Percentiles rank a stretch among this genome's conserved stretches.
These are phyloP conservation scores for Termitomyces sp. DNA, from an alignment of 1,284 basidiomycete species.

Conservation along the genomic window DNA sequence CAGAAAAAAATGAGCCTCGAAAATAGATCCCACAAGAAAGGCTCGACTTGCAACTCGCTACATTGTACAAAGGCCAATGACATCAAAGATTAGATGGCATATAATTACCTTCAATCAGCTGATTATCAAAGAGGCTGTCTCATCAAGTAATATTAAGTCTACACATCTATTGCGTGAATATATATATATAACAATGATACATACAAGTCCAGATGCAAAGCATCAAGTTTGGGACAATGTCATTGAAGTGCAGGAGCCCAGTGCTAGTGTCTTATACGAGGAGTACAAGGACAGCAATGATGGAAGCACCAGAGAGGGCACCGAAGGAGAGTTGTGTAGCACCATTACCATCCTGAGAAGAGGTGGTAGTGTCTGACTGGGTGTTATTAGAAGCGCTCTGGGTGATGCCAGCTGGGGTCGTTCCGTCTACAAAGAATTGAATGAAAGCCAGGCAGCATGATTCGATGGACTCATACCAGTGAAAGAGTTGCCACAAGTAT, in stretches of 20 bases:
- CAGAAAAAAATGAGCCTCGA: too few relatives aligned
- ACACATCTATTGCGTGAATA: neutral
- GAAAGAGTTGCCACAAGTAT: slow-evolving; percentile 14
- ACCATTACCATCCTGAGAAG: neutral
- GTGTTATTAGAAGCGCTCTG: slow-evolving; percentile 6
- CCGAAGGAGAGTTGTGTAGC: slow-evolving; percentile 2
- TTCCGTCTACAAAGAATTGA: slow-evolving; percentile 7
- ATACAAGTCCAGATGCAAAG: neutral
- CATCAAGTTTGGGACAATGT: neutral
- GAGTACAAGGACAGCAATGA: slow-evolving; percentile 6
- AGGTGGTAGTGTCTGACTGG: neutral
- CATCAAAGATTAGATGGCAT: too few relatives aligned
- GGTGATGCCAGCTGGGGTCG: slow-evolving; percentile 10
- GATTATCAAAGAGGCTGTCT: neutral
- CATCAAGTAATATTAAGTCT: neutral
- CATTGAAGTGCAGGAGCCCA: neutral
- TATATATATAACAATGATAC: neutral
- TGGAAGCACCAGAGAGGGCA: slow-evolving; percentile 4
- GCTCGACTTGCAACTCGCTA: too few relatives aligned
- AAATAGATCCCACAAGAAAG: too few relatives aligned
- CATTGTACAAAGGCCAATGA: too few relatives aligned
- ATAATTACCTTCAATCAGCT: neutral
- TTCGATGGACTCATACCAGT: slow-evolving; percentile 9
- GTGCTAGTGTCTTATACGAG: neutral
- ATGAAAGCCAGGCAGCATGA: neutral